Base-by-base conservation (phyloP, 106 monocot species). In the Dendrobium huoshanense region DNA sequence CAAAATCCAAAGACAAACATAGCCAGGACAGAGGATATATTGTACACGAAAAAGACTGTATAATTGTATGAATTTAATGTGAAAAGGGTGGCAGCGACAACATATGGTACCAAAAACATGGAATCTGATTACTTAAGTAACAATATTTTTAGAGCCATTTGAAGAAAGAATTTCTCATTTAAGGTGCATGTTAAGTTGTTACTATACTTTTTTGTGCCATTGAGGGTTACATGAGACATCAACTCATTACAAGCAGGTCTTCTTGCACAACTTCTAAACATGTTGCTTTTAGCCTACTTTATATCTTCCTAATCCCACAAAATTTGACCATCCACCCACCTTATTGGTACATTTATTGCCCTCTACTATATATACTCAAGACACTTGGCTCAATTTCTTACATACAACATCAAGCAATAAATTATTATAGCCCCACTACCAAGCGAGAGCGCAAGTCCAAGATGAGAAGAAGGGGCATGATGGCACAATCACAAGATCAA, bases 1-100 rank as follows among this genome's bases (percentile, higher is more conserved):
- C 68, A 68, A 68, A 68, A 68, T 29, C n/a, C 31, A 68, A 68
- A 68, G 2, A 68, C 29, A 68, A 68, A 51, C 51, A 51, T 51
- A 51, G 51, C 51, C 22, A 22, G 61, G 7, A 61, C 6, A 61
- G 10, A 61, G 4, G 61, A 61, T 61, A 20, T 4, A 61, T 22
- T 68, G 5, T 22, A 31, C 22, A 7, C 0, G 10, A 68, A 68
- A 5, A 33, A 6, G 31, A 31, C 29, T 31, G 31, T 31, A 68
- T 7, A 65, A 65, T 25, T 17, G 65, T 1, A 65, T 65, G 20
- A 16, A 65, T 65, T 65, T 19, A 61, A 17, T 61, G 61, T 17
- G 61, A 9, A 9, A 19, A 61, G 20, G 61, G 2, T 37, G 61
- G 20, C 20, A 61, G 61, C 61, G 5, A 61, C 20, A 61, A n/a